phyloP scores from a whole-genome alignment of 768 basidiomycete genomes.

The Mycena rosella region DNA sequence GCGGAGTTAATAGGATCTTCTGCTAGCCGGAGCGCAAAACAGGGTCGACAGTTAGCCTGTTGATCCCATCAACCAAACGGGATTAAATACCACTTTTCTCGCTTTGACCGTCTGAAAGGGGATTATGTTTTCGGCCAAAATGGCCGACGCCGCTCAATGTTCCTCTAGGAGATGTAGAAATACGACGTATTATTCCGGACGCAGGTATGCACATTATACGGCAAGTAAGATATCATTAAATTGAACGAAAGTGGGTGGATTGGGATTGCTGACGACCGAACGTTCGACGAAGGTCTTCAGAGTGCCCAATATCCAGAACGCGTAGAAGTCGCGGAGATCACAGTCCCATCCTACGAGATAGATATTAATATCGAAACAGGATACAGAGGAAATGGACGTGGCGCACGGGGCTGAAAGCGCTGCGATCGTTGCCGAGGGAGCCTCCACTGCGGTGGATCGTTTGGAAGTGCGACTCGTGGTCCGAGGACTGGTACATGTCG shows the following conservation, averaged over 20 bases:
- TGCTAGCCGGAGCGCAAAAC: no score
- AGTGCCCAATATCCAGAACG: constrained; percentile 38
- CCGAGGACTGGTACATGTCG: constrained; percentile 27
- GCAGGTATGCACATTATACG: neutral
- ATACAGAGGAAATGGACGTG: neutral
- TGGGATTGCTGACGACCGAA: neutral
- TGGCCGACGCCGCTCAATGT: no score
- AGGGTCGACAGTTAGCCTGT: no score
- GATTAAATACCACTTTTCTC: neutral
- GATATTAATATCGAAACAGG: neutral
- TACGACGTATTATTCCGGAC: neutral
- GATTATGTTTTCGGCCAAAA: no score
- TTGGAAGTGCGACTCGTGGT: constrained; percentile 11
- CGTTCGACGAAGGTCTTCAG: constrained; percentile 10
- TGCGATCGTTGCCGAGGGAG: constrained; percentile 31
- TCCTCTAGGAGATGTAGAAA: neutral
- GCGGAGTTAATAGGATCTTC: no score
- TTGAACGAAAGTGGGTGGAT: constrained; percentile 12
- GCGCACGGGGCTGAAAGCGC: constrained; percentile 36
- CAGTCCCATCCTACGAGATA: constrained; percentile 31
- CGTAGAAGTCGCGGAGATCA: constrained; percentile 23
- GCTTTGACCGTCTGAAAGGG: neutral
- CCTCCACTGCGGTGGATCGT: constrained; percentile 9
- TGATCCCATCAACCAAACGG: neutral
- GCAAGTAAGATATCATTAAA: neutral